Conservation (phyloP, 176 grass and related monocot genomes). For the Pontederia paniculata region DNA sequence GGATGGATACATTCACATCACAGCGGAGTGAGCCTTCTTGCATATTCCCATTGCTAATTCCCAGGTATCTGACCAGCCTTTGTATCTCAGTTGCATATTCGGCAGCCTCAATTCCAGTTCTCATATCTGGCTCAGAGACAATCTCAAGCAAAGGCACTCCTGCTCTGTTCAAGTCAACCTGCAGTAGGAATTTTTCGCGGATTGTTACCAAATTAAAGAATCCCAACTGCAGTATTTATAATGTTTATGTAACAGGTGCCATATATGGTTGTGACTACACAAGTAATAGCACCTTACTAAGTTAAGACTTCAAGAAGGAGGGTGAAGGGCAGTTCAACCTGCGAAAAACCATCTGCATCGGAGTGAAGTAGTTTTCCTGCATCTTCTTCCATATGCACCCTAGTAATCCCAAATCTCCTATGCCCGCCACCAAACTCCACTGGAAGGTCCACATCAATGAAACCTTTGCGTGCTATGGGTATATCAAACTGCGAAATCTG, state of each 20-base stretch:
- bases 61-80: conserved; percentile 73
- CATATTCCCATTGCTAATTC: conserved; percentile 96
- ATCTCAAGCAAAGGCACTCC: conserved; percentile 92
- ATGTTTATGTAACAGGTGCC: conserved; percentile 11
- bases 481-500: conserved; percentile 96
- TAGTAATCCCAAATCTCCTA: conserved; percentile 74
- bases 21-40: conserved; percentile 96
- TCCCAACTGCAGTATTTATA: background rate
- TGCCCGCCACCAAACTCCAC: conserved; percentile 84
- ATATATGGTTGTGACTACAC: conserved; percentile 17
- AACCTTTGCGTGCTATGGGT: conserved; percentile 64
- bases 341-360: conserved; percentile 59
- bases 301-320: too few relatives aligned
- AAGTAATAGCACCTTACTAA: background rate
- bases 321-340: conserved; percentile 33
- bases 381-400: conserved; percentile 99
- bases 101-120: conserved; percentile 67
- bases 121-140: conserved; percentile 82
- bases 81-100: conserved; percentile 81
- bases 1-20: conserved; percentile 87
- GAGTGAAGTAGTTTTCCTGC: conserved; percentile 89
- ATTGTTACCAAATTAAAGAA: background rate
- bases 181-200: conserved; percentile 1
- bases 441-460: conserved; percentile 72
- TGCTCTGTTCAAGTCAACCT: conserved; percentile 90